These are phyloP conservation scores for Polytrichum formosum DNA, from an alignment of 225 moss, liverwort and hornwort genomes.

Conservation along the genomic window DNA sequence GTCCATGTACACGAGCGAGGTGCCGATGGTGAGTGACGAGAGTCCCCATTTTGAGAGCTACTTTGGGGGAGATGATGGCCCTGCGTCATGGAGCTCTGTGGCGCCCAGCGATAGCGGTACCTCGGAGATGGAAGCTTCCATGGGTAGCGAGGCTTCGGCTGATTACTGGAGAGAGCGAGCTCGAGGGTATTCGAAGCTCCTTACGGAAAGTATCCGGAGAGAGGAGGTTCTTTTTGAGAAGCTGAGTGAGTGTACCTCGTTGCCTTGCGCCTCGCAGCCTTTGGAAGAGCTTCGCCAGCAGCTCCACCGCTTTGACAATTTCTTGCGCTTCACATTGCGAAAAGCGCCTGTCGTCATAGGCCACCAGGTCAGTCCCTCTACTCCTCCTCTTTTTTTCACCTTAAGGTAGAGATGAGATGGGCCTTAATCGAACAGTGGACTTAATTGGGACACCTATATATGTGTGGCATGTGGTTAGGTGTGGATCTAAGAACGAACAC, in stretches of 20 bases:
- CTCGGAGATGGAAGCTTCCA: conserved; percentile 40
- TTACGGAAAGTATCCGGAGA: conserved; percentile 40
- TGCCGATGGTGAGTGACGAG: conserved; percentile 22
- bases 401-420: too few species aligned
- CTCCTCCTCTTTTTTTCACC: neutral
- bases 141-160: conserved; percentile 12
- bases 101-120: conserved; percentile 35
- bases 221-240: conserved; percentile 38
- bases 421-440: too few species aligned
- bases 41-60: conserved; percentile 23
- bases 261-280: conserved; percentile 28
- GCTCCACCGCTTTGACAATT: conserved; percentile 65
- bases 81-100: conserved; percentile 42
- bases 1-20: conserved; percentile 15
- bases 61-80: conserved; percentile 38
- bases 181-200: conserved; percentile 36
- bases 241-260: conserved; percentile 30
- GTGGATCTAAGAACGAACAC: too few species aligned
- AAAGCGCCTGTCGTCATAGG: conserved; percentile 68
- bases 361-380: conserved; percentile 61
- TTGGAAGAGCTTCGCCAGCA: conserved; percentile 52
- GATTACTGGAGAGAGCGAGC: conserved; percentile 54
- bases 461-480: too few species aligned
- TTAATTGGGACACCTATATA: too few species aligned
- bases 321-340: conserved; percentile 60